Evolutionary conservation across 345 rosid genomes (phyloP).

Genomic region (Dipteronia sinensis): DNA sequence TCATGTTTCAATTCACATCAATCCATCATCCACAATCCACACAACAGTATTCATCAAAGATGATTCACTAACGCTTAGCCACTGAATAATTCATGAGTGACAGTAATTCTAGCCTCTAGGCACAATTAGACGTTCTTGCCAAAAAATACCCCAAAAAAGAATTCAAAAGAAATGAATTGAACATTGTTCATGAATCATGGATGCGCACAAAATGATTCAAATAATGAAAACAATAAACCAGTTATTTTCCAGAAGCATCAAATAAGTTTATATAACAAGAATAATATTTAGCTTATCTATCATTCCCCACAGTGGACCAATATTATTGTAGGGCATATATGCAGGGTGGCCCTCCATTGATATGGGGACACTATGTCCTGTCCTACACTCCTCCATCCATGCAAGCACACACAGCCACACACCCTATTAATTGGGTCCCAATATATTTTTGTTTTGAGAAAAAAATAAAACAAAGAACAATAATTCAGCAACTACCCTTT

Average conservation of each 20-base stretch:
- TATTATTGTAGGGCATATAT: not conserved
- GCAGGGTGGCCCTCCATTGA: slow-evolving; percentile 1
- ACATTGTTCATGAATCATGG: not conserved
- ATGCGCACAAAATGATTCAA: not conserved
- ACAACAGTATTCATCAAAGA: too few relatives aligned
- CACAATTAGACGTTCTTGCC: too few relatives aligned
- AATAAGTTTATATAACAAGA: not conserved
- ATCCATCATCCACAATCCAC: too few relatives aligned
- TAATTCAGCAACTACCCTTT: slow-evolving; percentile 3
- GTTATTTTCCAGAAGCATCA: not conserved
- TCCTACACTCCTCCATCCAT: not conserved
- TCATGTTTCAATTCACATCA: too few relatives aligned
- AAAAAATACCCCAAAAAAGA: too few relatives aligned
- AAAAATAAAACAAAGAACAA: not conserved
- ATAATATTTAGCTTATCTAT: not conserved
- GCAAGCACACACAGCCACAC: not conserved
- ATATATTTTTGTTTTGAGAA: not conserved
- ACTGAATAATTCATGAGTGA: too few relatives aligned
- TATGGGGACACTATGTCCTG: not conserved
- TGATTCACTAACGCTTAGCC: too few relatives aligned
- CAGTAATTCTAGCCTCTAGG: too few relatives aligned
- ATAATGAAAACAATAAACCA: not conserved
- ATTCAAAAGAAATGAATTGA: too few relatives aligned
- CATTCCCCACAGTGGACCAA: not conserved
- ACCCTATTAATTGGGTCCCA: not conserved